Conservation (phyloP, 768 basidiomycete species). For the Mycena kentingensis region DNA sequence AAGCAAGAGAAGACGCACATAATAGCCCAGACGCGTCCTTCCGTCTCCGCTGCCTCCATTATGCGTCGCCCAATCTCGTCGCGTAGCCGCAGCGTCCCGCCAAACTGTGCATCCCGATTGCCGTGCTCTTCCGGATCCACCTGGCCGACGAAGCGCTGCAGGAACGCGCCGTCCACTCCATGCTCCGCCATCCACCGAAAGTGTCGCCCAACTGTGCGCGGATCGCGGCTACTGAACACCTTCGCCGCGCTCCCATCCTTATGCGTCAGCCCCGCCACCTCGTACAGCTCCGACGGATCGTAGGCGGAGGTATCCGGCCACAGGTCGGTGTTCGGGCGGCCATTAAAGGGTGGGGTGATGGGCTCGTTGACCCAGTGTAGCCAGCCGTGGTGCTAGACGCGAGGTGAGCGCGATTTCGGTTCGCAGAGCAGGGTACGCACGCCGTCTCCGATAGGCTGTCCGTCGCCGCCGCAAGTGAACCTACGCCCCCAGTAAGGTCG, state of each 20-base stretch:
- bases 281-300: conserved; percentile 67
- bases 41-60: conserved; percentile 73
- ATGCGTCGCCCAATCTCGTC: conserved; percentile 78
- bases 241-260: conserved; percentile 59
- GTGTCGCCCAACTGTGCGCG: conserved; percentile 72
- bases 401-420: neutral
- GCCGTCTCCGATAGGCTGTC: conserved; percentile 67
- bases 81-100: conserved; percentile 61
- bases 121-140: conserved; percentile 55
- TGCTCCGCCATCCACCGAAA: conserved; percentile 86
- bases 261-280: conserved; percentile 65
- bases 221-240: conserved; percentile 78
- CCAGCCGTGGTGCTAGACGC: conserved; percentile 75
- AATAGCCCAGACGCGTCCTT: conserved; percentile 80
- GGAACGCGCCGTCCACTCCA: conserved; percentile 77
- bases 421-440: neutral
- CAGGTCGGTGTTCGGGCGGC: conserved; percentile 70
- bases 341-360: conserved; percentile 55
- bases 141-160: conserved; percentile 76
- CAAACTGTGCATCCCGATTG: conserved; percentile 29
- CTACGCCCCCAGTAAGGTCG: conserved; percentile 35
- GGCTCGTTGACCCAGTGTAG: conserved; percentile 81
- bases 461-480: conserved; percentile 75
- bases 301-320: conserved; percentile 82
- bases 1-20: conserved; percentile 55